phyloP scores from a whole-genome alignment of 192 early-diverging fungal species.

The Entrophospora sp. region DNA sequence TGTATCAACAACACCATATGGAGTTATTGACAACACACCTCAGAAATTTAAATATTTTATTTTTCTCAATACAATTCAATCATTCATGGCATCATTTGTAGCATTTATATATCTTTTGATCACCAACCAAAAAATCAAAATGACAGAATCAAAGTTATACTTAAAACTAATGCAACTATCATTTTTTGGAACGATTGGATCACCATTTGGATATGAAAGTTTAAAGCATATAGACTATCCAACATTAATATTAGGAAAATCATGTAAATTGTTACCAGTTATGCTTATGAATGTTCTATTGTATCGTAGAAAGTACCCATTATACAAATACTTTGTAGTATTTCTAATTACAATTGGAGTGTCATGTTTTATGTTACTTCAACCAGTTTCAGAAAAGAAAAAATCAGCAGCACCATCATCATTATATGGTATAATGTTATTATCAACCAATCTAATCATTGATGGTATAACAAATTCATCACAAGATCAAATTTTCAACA shows the following conservation, averaged over 20 bases:
- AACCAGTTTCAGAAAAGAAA: slow-evolving; percentile 41
- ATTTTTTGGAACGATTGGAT: slow-evolving; percentile 61
- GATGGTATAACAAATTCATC: slow-evolving; percentile 95
- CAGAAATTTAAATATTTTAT: slow-evolving; percentile 82
- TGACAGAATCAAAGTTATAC: slow-evolving; percentile 30
- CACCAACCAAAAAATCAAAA: slow-evolving; percentile 30
- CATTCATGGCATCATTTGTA: slow-evolving; percentile 64
- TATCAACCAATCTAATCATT: slow-evolving; percentile 76
- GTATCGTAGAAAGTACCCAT: slow-evolving; percentile 78
- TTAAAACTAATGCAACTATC: slow-evolving; percentile 70
- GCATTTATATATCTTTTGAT: slow-evolving; percentile 68
- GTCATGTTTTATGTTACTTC: slow-evolving; percentile 86
- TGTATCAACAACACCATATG: slow-evolving; percentile 77
- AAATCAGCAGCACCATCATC: slow-evolving; percentile 49
- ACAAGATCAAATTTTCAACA: slow-evolving; percentile 89
- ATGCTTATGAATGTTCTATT: slow-evolving; percentile 91
- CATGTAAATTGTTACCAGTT: slow-evolving; percentile 94
- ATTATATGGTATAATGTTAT: slow-evolving; percentile 70
- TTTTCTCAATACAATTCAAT: slow-evolving; percentile 83
- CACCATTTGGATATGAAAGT: slow-evolving; percentile 90
- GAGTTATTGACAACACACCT: slow-evolving; percentile 13
- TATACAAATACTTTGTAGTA: slow-evolving; percentile 85
- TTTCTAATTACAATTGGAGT: slow-evolving; percentile 83
- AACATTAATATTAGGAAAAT: slow-evolving; percentile 93
- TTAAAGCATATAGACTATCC: slow-evolving; percentile 95